Percentiles rank a stretch among this genome's conserved stretches.
Conservation (phyloP, 495 filamentous ascomycete species). For the Xanthoparmelia taractica region DNA sequence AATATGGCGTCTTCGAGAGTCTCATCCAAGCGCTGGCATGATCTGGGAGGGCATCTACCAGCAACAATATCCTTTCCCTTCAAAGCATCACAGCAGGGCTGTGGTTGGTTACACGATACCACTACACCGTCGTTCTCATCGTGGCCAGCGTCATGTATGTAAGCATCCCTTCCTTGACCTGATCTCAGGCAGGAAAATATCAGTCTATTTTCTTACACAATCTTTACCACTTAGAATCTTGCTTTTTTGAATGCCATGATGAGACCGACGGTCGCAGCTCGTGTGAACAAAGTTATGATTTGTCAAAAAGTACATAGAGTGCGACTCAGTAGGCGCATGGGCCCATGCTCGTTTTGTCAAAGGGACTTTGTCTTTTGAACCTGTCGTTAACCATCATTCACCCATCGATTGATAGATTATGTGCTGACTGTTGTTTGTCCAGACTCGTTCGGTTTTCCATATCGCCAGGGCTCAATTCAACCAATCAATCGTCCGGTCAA, state of each 20-base stretch:
- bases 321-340: not conserved
- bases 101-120: conserved; percentile 33
- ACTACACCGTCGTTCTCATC: conserved; percentile 59
- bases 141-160: conserved; percentile 68
- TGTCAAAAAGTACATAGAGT: conserved; percentile 9
- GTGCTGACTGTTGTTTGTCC: not conserved
- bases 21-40: conserved; percentile 12
- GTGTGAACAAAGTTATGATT: not conserved
- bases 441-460: not conserved
- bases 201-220: conserved; percentile 48
- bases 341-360: not conserved
- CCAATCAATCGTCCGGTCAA: not conserved
- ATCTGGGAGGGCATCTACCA: conserved; percentile 29
- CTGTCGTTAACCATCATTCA: not conserved
- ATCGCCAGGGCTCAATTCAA: not conserved
- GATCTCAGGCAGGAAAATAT: conserved; percentile 43
- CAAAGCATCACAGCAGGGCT: conserved; percentile 35
- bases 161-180: conserved; percentile 54
- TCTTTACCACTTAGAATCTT: conserved; percentile 40
- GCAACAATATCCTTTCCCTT: conserved; percentile 10
- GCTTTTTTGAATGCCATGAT: conserved; percentile 30
- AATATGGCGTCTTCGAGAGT: conserved; percentile 13
- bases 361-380: not conserved
- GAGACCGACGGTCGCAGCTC: conserved; percentile 23
- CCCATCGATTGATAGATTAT: not conserved